These are phyloP conservation scores for Plectosphaerella sp. DNA, from an alignment of 2,329 filamentous ascomycete genomes.

Conservation along the genomic window DNA sequence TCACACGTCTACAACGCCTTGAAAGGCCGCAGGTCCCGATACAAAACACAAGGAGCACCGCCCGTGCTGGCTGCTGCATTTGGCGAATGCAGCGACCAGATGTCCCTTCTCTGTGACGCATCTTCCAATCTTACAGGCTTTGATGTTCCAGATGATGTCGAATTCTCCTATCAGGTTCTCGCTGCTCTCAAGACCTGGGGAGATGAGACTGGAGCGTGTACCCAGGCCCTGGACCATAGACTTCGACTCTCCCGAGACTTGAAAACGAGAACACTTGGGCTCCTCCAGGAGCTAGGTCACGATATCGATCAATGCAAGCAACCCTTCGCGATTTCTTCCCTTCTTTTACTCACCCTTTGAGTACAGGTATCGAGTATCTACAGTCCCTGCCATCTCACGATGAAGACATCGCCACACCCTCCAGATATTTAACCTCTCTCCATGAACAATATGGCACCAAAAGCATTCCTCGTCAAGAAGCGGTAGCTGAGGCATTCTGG, in stretches of 20 bases:
- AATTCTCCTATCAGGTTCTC: background rate
- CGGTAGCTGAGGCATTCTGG: background rate
- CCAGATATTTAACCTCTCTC: background rate
- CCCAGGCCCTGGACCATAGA: background rate
- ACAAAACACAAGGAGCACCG: background rate
- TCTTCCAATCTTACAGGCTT: background rate
- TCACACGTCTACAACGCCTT: background rate
- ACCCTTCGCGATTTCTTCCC: background rate
- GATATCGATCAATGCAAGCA: background rate
- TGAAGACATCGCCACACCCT: background rate
- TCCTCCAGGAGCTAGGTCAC: background rate
- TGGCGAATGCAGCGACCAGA: conserved; percentile 1
- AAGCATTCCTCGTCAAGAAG: background rate
- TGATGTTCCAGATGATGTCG: background rate
- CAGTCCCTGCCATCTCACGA: background rate
- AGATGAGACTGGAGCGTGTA: conserved; percentile 2
- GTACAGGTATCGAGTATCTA: background rate
- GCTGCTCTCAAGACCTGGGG: conserved; percentile 1
- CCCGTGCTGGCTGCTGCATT: conserved; percentile 1
- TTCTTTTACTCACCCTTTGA: background rate
- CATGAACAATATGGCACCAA: background rate
- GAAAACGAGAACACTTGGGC: background rate
- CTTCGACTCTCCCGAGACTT: conserved; percentile 1
- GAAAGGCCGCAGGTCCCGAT: background rate
- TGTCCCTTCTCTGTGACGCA: background rate